Evolutionary conservation across 2,329 filamentous ascomycete genomes (phyloP).

Genomic region (Calycina marina): DNA sequence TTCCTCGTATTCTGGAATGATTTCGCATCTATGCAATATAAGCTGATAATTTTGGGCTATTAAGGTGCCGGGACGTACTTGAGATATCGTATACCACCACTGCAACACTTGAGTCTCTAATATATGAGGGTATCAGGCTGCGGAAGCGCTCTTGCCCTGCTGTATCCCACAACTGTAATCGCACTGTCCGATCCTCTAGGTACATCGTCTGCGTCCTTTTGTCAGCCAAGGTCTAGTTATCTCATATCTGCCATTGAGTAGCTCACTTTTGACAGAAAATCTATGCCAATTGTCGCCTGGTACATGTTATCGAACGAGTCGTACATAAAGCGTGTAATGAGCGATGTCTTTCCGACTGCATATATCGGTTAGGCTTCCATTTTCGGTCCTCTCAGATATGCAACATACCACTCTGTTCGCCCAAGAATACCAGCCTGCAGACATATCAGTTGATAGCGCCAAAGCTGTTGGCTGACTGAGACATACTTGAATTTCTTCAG

Average conservation of each 20-base stretch:
- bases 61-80: conserved; percentile 35
- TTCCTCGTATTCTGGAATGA: conserved; percentile 98
- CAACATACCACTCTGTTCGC: conserved; percentile 87
- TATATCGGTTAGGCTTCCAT: conserved; percentile 12
- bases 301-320: conserved; percentile 99
- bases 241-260: conserved; percentile 3
- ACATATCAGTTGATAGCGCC: conserved; percentile 9
- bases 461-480: neutral
- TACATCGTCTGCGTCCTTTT: conserved; percentile 70
- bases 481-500: conserved; percentile 99
- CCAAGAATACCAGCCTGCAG: conserved; percentile 80
- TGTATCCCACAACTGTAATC: conserved; percentile 96
- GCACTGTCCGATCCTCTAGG: conserved; percentile 93
- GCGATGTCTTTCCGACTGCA: conserved; percentile 90
- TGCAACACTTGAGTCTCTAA: conserved; percentile 92
- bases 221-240: conserved; percentile 8
- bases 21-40: conserved; percentile 52
- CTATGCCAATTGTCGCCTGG: conserved; percentile 97
- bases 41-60: neutral
- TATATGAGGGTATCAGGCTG: conserved; percentile 94
- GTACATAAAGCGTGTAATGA: conserved; percentile 99
- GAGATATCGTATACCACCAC: conserved; percentile 99
- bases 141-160: conserved; percentile 96
- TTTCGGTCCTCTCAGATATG: too few relatives aligned
- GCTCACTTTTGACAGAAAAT: conserved; percentile 90